These are phyloP conservation scores for Monosporozyma aerobia DNA, from an alignment of 805 yeast species.

Conservation along the genomic window DNA sequence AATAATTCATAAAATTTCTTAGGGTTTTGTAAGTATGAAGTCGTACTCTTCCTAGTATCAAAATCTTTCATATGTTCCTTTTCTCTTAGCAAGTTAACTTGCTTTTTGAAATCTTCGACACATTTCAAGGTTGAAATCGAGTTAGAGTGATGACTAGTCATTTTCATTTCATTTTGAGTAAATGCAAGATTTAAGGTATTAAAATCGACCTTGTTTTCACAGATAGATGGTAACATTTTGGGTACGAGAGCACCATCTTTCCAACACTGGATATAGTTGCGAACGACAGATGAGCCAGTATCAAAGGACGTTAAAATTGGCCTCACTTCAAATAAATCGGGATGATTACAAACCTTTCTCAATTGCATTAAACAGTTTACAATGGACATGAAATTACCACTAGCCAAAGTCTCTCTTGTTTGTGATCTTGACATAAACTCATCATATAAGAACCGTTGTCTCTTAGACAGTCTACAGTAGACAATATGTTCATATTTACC, in stretches of 20 bases:
- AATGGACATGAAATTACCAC: constrained; percentile 90
- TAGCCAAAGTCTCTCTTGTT: constrained; percentile 84
- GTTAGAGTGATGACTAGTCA: constrained; percentile 40
- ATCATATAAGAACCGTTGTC: constrained; percentile 87
- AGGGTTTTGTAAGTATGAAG: constrained; percentile 30
- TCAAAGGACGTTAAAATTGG: constrained; percentile 90
- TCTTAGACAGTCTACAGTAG: constrained; percentile 81
- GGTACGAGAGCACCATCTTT: constrained; percentile 30
- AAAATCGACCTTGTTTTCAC: constrained; percentile 33
- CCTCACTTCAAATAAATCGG: constrained; percentile 90
- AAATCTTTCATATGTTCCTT: constrained; percentile 7
- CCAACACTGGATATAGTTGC: constrained; percentile 38
- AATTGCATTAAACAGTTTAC: constrained; percentile 96
- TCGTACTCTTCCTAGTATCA: constrained; percentile 6
- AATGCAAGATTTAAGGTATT: constrained; percentile 54
- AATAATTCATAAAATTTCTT: constrained; percentile 51
- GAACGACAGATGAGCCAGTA: constrained; percentile 52
- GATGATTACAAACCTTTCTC: constrained; percentile 93
- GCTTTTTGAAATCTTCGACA: constrained; percentile 35
- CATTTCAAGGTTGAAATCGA: constrained; percentile 41
- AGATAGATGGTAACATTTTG: background rate
- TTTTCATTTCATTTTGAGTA: constrained; percentile 34
- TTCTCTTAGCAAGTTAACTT: constrained; percentile 36
- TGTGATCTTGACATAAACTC: constrained; percentile 97
- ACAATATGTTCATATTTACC: constrained; percentile 93